Evolutionary conservation across 202 grass and related monocot species (phyloP), one percentile per base, ranked within the genome.

Genomic region (Setaria italica): DNA sequence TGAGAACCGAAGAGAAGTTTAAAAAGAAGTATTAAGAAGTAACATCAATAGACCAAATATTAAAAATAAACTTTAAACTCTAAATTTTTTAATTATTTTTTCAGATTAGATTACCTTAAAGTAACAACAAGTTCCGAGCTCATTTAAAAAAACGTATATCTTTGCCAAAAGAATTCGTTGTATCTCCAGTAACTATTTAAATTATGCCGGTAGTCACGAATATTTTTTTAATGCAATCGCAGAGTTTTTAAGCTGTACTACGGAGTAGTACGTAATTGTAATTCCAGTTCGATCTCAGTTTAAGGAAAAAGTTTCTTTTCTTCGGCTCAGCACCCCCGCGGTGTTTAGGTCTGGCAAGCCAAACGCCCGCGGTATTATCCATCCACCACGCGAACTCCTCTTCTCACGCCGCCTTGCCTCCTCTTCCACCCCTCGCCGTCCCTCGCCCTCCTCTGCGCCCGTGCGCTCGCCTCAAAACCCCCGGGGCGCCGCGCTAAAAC

Each of bases 311-410:
- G 3, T 14, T 62, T 32, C 1, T 30, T 70, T 70, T 46, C 20
- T 6, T 12, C 57, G 3, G 15, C 21, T 6, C 14, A 30, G 41
- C 16, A 17, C 62, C 39, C 41, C 57, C n/a, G 16, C 13, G 57
- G n/a, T 32, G 47, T 65, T 88, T 93, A 79, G 85, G 56, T 88
- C 51, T 34, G 48, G 41, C 53, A 82, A 70, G 76, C 80, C 33
- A 84, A 59, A 51, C 77, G 42, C 46, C 59, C 49, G 17, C 80
- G 6, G 74, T 72, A 41, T 91, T 89, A 93, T 93, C 93, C 87
- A 90, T 80, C 85, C 64, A 54, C 55, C 67, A 63, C 84, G 76
- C 73, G 7, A 35, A 35, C 54, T 41, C 35, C 67, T 25, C 63
- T 19, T 67, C 49, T 43, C 75, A 51, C 80, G 34, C 84, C 48